Evolutionary conservation across 169 alveolate genomes (phyloP).

Genomic region (Cryptosporidium andersoni): DNA sequence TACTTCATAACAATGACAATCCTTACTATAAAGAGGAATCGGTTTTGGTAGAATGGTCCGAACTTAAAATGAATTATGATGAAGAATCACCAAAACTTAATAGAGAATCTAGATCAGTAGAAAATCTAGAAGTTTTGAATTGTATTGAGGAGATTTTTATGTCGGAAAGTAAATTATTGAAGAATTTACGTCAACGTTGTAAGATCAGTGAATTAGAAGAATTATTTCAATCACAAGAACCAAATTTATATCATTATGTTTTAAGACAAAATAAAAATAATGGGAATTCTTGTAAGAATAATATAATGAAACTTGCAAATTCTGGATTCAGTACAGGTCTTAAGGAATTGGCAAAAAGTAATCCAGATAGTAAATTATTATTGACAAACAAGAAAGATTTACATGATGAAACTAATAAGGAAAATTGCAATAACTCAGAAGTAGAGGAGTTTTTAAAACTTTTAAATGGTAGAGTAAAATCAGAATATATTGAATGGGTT

Average conservation of each 20-base stretch:
- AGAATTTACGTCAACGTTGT: not conserved
- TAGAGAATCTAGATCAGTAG: not conserved
- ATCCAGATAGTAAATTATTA: slow-evolving; percentile 11
- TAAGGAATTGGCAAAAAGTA: slow-evolving; percentile 15
- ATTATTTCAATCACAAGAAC: slow-evolving; percentile 14
- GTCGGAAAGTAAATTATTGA: not conserved
- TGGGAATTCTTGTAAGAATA: too few species aligned
- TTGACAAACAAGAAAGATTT: not conserved
- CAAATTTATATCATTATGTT: slow-evolving; percentile 27
- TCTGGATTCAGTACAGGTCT: slow-evolving; percentile 30
- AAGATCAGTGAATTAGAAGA: not conserved
- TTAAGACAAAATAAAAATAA: not conserved
- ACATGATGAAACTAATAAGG: not conserved
- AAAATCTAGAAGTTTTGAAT: slow-evolving; percentile 6
- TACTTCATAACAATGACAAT: slow-evolving; percentile 6
- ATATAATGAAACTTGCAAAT: not conserved
- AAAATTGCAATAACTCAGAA: not conserved
- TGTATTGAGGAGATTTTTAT: not conserved
- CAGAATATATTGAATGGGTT: slow-evolving; percentile 65
- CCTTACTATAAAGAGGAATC: slow-evolving; percentile 40
- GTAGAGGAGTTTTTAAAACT: slow-evolving; percentile 5
- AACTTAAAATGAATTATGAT: not conserved
- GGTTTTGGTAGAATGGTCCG: slow-evolving; percentile 22
- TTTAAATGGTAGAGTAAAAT: slow-evolving; percentile 20
- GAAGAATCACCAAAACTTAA: not conserved